These are phyloP conservation scores for Plasmodium berghei DNA, from an alignment of 169 alveolate species.

Conservation along the genomic window DNA sequence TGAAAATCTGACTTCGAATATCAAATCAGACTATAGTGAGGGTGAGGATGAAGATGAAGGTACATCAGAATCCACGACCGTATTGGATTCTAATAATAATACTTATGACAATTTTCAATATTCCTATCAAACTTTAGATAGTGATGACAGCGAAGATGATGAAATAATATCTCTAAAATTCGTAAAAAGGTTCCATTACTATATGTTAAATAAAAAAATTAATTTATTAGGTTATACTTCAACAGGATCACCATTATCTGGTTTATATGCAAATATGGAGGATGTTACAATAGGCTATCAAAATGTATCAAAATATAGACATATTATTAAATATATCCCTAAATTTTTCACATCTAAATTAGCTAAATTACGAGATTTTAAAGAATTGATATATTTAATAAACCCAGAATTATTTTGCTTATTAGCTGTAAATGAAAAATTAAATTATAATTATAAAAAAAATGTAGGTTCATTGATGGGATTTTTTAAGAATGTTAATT, in stretches of 20 bases:
- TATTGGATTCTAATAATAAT: neutral
- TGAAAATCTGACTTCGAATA: no score
- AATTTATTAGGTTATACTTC: constrained; percentile 15
- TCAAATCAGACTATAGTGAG: neutral
- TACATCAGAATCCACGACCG: neutral
- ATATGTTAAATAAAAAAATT: constrained; percentile 48
- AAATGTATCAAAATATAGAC: constrained; percentile 17
- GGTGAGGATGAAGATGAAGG: neutral
- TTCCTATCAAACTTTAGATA: neutral
- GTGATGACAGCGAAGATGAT: neutral
- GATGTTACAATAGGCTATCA: constrained; percentile 71
- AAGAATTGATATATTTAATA: constrained; percentile 36
- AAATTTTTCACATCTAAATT: constrained; percentile 10
- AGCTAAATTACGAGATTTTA: constrained; percentile 35
- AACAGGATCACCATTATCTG: constrained; percentile 60
- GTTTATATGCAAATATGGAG: constrained; percentile 40
- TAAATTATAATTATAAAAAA: constrained; percentile 25
- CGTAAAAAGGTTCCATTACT: constrained; percentile 45
- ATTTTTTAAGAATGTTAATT: constrained; percentile 36
- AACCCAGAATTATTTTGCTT: constrained; percentile 44
- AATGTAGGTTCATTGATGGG: constrained; percentile 49
- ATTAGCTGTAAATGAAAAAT: constrained; percentile 48
- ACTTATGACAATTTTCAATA: neutral
- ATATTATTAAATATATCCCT: constrained; percentile 20
- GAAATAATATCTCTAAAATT: neutral